Base-by-base conservation (phyloP, 306 rosid species). In the Rosa chinensis region DNA sequence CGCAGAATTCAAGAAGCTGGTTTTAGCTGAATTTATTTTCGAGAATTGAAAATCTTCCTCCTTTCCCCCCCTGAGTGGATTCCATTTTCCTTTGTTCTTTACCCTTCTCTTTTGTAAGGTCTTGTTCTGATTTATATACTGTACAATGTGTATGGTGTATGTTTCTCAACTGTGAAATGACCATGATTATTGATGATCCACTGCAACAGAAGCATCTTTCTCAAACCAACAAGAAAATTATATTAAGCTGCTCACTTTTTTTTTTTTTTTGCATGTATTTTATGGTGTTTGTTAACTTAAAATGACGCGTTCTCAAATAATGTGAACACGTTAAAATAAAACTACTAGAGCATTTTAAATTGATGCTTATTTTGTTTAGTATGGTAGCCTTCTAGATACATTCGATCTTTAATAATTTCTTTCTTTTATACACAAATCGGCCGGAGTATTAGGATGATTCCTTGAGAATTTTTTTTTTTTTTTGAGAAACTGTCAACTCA, bases 1-100 rank as follows among this genome's bases (percentile, higher is more conserved):
- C 72, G 84, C 72, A 82, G 72, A 21, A 79, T 92, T n/a, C 84
- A 89, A 81, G 85, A 86, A 73, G 90, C 80, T 58, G 81, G 80
- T 56, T 88, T 88, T 78, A 86, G 70, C 82, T 89, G 84, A 89
- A 73, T 5, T 21, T 5, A 58, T 21, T 58, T 58, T 8, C 64
- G 5, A 21, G 9, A 75, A 2, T 7, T 61, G 58, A 43, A 50
- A 55, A 25, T 8, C 35, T 49, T 20, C 67, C 23, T 80, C 73
- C 50, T 52, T 17, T 74, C 58, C 20, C 4, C 8, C 12, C 49
- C 42, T 25, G 49, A 6, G 48, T 47, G 62, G 45, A 37, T 48
- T 69, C 55, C 56, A 62, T 76, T 62, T 71, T 44, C 1, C 43
- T 21, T 10, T 21, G 8, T 35, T 35, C 25, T 44, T 23, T 47